These are phyloP conservation scores for Arxiozyma slooffiae DNA, from an alignment of 1,139 yeast species.

Conservation along the genomic window DNA sequence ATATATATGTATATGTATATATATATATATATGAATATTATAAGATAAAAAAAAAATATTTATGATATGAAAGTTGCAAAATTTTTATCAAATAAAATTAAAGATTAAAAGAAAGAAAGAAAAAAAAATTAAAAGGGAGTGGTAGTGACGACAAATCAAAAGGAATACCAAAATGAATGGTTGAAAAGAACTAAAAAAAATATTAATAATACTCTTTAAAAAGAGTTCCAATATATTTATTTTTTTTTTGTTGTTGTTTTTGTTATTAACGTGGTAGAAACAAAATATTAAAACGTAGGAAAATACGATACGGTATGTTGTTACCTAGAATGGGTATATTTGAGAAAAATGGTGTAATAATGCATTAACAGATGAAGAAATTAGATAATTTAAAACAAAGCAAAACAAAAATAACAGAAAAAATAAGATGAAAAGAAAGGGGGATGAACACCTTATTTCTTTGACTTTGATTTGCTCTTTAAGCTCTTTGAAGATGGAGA, in stretches of 20 bases:
- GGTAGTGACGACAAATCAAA: too few relatives aligned
- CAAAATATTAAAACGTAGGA: neutral
- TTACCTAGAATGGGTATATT: too few relatives aligned
- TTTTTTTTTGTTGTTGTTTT: too few relatives aligned
- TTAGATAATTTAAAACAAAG: too few relatives aligned
- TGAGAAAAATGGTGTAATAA: too few relatives aligned
- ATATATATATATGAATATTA: constrained; percentile 1
- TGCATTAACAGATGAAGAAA: neutral
- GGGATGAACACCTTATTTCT: constrained; percentile 7
- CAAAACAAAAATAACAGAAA: neutral
- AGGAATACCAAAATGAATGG: too few relatives aligned
- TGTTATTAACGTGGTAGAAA: neutral
- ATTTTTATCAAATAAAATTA: neutral
- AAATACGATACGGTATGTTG: too few relatives aligned
- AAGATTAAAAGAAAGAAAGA: neutral
- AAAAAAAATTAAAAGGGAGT: neutral
- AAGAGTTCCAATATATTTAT: too few relatives aligned
- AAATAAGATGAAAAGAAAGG: neutral
- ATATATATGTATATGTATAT: too few relatives aligned
- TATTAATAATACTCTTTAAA: too few relatives aligned
- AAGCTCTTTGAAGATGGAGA: constrained; percentile 5
- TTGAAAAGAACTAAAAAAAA: too few relatives aligned
- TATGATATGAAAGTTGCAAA: too few relatives aligned
- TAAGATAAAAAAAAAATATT: neutral
- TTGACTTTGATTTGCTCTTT: constrained; percentile 8